Evolutionary conservation across 768 basidiomycete genomes (phyloP).

Genomic region (Daedaleopsis nitida): DNA sequence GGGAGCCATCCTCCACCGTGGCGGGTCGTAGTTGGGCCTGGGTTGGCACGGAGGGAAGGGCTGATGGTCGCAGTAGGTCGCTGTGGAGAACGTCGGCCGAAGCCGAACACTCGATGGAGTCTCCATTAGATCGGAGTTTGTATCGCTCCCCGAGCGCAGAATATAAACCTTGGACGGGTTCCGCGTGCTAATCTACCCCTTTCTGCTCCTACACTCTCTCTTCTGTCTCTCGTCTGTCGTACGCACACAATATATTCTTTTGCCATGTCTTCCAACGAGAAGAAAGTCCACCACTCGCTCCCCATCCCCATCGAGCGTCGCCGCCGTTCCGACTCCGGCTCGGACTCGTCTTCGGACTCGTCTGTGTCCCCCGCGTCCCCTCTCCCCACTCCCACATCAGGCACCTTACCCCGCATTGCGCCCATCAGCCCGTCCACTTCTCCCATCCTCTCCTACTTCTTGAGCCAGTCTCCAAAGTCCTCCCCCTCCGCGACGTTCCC

Average conservation of each 20-base stretch:
- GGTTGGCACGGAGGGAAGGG: not conserved
- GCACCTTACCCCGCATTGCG: slow-evolving; percentile 44
- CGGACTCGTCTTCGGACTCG: not conserved
- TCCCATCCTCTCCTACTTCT: slow-evolving; percentile 71
- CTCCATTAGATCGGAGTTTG: slow-evolving; percentile 21
- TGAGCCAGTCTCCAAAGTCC: slow-evolving; percentile 56
- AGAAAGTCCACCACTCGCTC: slow-evolving; percentile 52
- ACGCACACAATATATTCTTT: slow-evolving; percentile 2
- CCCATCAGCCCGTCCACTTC: slow-evolving; percentile 61
- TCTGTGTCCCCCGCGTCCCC: slow-evolving; percentile 43
- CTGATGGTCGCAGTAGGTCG: slow-evolving; percentile 3
- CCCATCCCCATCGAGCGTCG: slow-evolving; percentile 66
- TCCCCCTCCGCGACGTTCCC: slow-evolving; percentile 52
- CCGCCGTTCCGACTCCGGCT: slow-evolving; percentile 58
- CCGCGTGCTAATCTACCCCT: not conserved
- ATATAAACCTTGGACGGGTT: slow-evolving; percentile 5
- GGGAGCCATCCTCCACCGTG: not conserved
- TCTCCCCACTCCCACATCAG: slow-evolving; percentile 52
- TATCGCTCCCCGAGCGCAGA: slow-evolving; percentile 3
- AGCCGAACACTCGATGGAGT: not conserved
- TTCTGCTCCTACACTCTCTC: slow-evolving; percentile 7
- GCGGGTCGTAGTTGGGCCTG: not conserved
- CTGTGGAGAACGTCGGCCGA: slow-evolving; percentile 10
- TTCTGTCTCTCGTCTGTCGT: not conserved
- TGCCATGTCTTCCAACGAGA: slow-evolving; percentile 25